Percentiles rank a stretch among this genome's conserved stretches.
Conservation (phyloP, 1,139 yeast species). For the Hyphopichia burtonii region DNA sequence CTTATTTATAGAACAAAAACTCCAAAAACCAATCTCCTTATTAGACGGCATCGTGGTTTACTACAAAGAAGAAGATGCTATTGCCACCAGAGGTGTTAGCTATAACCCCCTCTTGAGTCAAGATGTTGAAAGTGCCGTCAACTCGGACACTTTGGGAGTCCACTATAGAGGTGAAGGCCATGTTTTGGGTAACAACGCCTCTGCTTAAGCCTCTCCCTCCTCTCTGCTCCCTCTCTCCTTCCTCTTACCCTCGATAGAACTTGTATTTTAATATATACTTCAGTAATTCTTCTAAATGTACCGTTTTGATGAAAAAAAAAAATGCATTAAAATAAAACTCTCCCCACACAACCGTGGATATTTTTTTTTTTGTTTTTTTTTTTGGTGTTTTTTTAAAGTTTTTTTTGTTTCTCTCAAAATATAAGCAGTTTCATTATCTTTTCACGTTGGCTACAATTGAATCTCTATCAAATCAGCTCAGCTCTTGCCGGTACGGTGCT, state of each 20-base stretch:
- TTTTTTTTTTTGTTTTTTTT: background rate
- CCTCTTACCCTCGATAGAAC: background rate
- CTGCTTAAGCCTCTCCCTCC: background rate
- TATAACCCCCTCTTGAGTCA: conserved; percentile 32
- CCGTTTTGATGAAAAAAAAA: no score
- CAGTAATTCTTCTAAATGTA: no score
- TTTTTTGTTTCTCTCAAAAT: background rate
- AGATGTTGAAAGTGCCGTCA: conserved; percentile 22
- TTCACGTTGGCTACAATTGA: no score
- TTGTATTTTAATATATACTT: no score
- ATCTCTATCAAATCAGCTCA: no score
- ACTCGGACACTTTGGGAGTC: conserved; percentile 5
- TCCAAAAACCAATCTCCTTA: conserved; percentile 47
- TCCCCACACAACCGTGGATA: conserved; percentile 2
- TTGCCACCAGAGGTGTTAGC: conserved; percentile 38
- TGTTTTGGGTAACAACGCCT: conserved; percentile 20
- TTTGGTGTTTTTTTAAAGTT: no score
- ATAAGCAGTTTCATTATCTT: background rate
- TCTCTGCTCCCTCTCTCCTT: background rate
- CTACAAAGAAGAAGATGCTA: conserved; percentile 56
- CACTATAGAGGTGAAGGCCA: conserved; percentile 34
- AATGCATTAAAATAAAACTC: no score
- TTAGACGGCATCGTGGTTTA: conserved; percentile 56
- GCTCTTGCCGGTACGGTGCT: no score
- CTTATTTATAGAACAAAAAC: conserved; percentile 61